These are phyloP conservation scores for Exophiala phaeomuriformis DNA, from an alignment of 2,329 filamentous ascomycete genomes.

Conservation along the genomic window DNA sequence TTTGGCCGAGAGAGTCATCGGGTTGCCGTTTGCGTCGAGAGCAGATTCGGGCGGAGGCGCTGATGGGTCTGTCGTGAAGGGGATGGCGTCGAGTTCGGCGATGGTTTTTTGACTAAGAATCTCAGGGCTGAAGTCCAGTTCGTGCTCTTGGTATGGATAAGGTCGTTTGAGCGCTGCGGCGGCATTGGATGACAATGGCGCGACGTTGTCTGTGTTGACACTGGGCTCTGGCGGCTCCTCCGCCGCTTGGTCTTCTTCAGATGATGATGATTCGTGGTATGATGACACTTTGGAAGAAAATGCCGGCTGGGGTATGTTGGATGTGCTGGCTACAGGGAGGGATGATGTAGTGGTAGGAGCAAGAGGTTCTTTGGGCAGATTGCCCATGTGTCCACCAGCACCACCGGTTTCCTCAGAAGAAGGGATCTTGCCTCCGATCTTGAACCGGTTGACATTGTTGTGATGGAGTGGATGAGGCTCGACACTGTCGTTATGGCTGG, in stretches of 20 bases:
- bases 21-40: conserved; percentile 19
- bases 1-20: conserved; percentile 32
- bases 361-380: neutral
- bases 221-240: too few relatives aligned
- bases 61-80: conserved; percentile 42
- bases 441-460: conserved; percentile 10
- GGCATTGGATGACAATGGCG: neutral
- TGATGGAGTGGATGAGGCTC: conserved; percentile 1
- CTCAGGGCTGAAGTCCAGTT: conserved; percentile 44
- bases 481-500: neutral
- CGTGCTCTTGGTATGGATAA: conserved; percentile 21
- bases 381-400: neutral
- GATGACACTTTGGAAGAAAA: conserved; percentile 22
- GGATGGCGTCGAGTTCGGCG: conserved; percentile 43
- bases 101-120: conserved; percentile 43
- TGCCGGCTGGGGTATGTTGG: conserved; percentile 6
- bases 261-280: conserved; percentile 21
- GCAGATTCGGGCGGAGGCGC: conserved; percentile 24
- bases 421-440: neutral
- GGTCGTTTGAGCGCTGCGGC: conserved; percentile 16
- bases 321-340: neutral
- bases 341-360: neutral
- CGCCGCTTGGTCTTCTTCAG: conserved; percentile 17
- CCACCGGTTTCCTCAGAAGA: neutral
- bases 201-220: too few relatives aligned